Evolutionary conservation across 2,329 filamentous ascomycete species (phyloP).

Genomic region (Annulohypoxylon truncatum): DNA sequence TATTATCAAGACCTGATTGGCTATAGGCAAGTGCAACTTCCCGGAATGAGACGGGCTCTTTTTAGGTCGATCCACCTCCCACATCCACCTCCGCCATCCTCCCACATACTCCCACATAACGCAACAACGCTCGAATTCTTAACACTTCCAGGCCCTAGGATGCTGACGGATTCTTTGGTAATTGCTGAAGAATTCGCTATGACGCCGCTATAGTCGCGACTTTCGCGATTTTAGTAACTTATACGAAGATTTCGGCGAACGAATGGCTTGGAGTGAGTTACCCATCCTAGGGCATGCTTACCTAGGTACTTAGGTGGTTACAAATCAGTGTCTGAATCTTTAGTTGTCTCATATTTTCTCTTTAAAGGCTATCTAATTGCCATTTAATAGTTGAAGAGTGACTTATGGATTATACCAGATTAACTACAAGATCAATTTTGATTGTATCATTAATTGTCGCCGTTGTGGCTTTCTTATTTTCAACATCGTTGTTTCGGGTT

Average conservation of each 20-base stretch:
- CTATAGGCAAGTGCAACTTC: not conserved
- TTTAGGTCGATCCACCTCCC: not conserved
- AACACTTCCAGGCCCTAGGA: not conserved
- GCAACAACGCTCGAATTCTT: not conserved
- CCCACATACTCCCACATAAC: not conserved
- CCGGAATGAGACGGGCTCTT: not conserved
- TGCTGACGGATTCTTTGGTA: conserved; percentile 50
- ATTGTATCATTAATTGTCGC: conserved; percentile 41
- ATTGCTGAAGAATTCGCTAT: conserved; percentile 42
- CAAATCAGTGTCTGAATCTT: conserved; percentile 19
- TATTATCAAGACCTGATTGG: conserved; percentile 8
- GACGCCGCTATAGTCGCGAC: not conserved
- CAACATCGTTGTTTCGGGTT: conserved; percentile 32
- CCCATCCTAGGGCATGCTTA: no score
- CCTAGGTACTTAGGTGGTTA: conserved; percentile 5
- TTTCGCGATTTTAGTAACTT: conserved; percentile 6
- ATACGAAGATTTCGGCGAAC: conserved; percentile 7
- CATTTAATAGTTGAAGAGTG: not conserved
- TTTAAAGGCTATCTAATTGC: not conserved
- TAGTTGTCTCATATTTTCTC: not conserved
- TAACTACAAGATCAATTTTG: conserved; percentile 29
- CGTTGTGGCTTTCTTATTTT: conserved; percentile 45
- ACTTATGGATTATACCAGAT: conserved; percentile 24
- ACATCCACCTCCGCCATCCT: not conserved
- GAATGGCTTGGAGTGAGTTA: conserved; percentile 11